These are phyloP conservation scores for Phylloporus sp. DNA, from an alignment of 768 basidiomycete species.

Conservation along the genomic window DNA sequence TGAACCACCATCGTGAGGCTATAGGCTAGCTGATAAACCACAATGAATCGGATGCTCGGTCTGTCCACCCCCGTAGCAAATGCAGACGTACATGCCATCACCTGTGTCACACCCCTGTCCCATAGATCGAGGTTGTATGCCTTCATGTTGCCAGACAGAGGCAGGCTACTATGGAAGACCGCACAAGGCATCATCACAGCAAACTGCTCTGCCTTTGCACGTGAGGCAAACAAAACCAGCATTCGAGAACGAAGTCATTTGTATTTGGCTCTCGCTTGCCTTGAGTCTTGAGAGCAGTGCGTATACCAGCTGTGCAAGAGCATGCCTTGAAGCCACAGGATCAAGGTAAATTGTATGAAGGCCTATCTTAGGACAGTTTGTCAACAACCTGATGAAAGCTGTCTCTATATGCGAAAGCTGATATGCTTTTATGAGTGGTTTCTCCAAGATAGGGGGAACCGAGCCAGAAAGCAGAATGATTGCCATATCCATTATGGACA, in stretches of 20 bases:
- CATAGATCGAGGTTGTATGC: constrained; percentile 1
- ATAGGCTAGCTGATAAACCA: neutral
- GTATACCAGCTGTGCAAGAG: neutral
- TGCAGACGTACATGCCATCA: constrained; percentile 8
- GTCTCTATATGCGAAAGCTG: neutral
- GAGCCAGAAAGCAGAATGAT: constrained; percentile 3
- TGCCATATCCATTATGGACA: neutral
- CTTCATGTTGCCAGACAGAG: neutral
- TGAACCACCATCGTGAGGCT: neutral
- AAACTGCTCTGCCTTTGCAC: neutral
- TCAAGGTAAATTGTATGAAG: constrained; percentile 1
- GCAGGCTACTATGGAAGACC: constrained; percentile 1
- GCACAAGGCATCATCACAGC: neutral
- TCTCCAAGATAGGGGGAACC: neutral
- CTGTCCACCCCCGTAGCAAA: constrained; percentile 7
- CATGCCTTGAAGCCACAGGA: neutral
- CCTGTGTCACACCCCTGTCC: neutral
- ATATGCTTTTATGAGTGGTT: neutral
- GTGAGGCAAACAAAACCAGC: neutral
- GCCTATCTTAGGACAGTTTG: constrained; percentile 1
- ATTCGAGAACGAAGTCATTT: too few species aligned
- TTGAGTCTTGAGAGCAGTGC: neutral
- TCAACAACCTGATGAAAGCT: neutral
- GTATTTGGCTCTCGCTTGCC: neutral
- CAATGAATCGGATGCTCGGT: neutral